A percentile compares a stretch with the other conserved stretches of the same genome.
phyloP scores from a whole-genome alignment of 1,284 basidiomycete species.

The Tilletia horrida region DNA sequence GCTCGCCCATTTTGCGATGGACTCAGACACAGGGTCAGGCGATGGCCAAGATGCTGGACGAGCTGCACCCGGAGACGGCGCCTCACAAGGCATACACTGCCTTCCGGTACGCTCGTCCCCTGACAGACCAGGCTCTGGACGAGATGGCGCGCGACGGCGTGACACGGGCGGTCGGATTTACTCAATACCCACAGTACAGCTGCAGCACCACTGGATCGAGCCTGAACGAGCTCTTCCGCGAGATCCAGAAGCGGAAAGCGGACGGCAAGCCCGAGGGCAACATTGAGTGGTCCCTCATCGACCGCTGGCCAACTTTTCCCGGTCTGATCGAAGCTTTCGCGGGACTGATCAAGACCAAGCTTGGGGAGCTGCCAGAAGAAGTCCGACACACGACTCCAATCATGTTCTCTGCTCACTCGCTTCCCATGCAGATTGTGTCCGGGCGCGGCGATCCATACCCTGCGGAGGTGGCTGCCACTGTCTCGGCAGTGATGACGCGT shows the following conservation, averaged over 20 bases:
- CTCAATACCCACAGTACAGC: conserved; percentile 98
- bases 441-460: conserved; percentile 91
- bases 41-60: conserved; percentile 87
- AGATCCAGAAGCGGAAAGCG: conserved; percentile 58
- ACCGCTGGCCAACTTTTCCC: conserved; percentile 92
- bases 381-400: conserved; percentile 72
- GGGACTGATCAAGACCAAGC: conserved; percentile 77
- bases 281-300: conserved; percentile 94
- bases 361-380: conserved; percentile 62
- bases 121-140: conserved; percentile 77
- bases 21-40: conserved; percentile 81
- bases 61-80: conserved; percentile 83
- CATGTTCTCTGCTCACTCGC: conserved; percentile 93
- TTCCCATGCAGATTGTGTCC: conserved; percentile 68
- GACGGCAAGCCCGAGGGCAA: conserved; percentile 62
- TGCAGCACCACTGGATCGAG: conserved; percentile 97
- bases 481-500: conserved; percentile 47
- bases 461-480: conserved; percentile 89
- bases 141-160: conserved; percentile 90
- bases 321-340: conserved; percentile 93
- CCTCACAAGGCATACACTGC: conserved; percentile 89
- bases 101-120: conserved; percentile 69
- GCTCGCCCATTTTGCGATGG: conserved; percentile 93
- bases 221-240: conserved; percentile 81
- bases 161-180: conserved; percentile 87